These are phyloP conservation scores for Metrosideros polymorpha DNA, from an alignment of 441 rosid genomes.

Conservation along the genomic window DNA sequence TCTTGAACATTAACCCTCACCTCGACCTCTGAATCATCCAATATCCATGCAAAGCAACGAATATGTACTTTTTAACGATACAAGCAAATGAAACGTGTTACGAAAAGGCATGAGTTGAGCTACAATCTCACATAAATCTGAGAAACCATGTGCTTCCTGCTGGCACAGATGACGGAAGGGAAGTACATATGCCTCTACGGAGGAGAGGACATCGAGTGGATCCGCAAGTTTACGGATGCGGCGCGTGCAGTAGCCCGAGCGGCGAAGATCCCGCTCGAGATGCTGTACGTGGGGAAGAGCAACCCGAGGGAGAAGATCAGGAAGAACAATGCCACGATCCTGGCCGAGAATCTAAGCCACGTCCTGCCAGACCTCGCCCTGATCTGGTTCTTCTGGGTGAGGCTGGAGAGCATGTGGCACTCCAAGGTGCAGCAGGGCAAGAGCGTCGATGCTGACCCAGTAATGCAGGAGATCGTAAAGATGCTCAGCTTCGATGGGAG, in stretches of 20 bases:
- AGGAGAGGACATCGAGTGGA: slow-evolving; percentile 38
- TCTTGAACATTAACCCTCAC: neutral
- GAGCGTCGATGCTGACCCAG: slow-evolving; percentile 17
- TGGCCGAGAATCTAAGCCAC: slow-evolving; percentile 20
- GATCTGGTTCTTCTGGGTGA: slow-evolving; percentile 37
- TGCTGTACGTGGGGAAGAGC: slow-evolving; percentile 41
- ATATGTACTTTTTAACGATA: neutral
- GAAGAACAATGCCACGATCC: slow-evolving; percentile 11
- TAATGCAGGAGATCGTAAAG: slow-evolving; percentile 26
- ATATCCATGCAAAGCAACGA: neutral
- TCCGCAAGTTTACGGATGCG: slow-evolving; percentile 12
- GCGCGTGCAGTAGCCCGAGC: slow-evolving; percentile 8
- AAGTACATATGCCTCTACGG: slow-evolving; percentile 32
- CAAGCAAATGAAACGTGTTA: neutral
- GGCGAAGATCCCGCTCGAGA: slow-evolving; percentile 16
- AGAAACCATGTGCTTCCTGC: neutral
- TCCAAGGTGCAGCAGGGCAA: slow-evolving; percentile 19
- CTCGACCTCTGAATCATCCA: neutral
- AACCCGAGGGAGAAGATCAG: slow-evolving; percentile 16
- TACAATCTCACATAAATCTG: neutral
- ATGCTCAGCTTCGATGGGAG: slow-evolving; percentile 30
- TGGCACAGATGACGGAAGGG: slow-evolving; percentile 9
- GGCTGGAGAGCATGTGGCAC: slow-evolving; percentile 43
- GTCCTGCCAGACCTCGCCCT: slow-evolving; percentile 7
- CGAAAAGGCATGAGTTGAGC: neutral